Evolutionary conservation across 202 grass and related monocot genomes (phyloP).

Genomic region (Zizania palustris): DNA sequence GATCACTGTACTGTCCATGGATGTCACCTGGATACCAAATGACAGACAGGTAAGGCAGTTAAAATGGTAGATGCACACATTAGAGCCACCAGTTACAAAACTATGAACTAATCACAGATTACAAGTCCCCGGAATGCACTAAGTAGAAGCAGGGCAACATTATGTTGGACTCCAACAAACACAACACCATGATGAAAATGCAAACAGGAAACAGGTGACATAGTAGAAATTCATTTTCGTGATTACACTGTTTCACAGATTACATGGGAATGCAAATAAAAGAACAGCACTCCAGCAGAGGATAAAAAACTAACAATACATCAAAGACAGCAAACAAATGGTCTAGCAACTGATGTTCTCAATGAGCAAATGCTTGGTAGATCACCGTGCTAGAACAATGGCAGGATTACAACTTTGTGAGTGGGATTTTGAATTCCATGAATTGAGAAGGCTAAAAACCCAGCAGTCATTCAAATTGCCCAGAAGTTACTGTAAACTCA

Average conservation of each 20-base stretch:
- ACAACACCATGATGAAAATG: background rate
- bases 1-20: slow-evolving; percentile 91
- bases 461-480: background rate
- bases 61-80: slow-evolving; percentile 29
- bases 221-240: background rate
- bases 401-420: background rate
- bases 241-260: background rate
- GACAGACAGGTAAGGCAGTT: background rate
- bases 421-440: background rate
- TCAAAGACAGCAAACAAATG: background rate
- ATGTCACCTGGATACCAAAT: slow-evolving; percentile 71
- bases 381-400: background rate
- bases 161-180: background rate
- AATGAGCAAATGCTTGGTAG: slow-evolving; percentile 21
- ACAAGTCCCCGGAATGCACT: background rate
- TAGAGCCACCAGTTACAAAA: background rate
- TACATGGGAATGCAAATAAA: background rate
- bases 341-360: slow-evolving; percentile 4
- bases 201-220: background rate
- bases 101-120: background rate
- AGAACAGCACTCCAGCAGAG: background rate
- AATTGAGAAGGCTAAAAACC: background rate
- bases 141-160: slow-evolving; percentile 7
- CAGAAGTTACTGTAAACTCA: background rate
- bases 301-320: slow-evolving; percentile 5